phyloP scores from a whole-genome alignment of 2,329 filamentous ascomycete species.

The Fusarium torulosum region DNA sequence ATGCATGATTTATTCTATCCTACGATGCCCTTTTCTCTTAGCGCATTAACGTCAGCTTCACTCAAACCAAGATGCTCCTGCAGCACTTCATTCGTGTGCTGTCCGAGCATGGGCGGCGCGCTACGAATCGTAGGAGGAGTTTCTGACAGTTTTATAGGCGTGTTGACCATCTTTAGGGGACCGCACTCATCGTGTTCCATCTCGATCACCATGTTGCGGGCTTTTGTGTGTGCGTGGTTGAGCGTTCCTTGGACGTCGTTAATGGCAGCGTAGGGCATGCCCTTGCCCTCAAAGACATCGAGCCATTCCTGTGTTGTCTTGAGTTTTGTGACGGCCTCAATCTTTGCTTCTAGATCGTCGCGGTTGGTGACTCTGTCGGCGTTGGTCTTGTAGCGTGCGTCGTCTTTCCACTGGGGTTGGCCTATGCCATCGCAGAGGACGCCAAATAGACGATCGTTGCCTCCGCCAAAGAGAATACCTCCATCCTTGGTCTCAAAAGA shows the following conservation, averaged over 20 bases:
- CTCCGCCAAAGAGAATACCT: slow-evolving; percentile 77
- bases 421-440: slow-evolving; percentile 72
- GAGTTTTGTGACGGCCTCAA: slow-evolving; percentile 79
- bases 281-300: slow-evolving; percentile 85
- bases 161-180: slow-evolving; percentile 89
- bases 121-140: slow-evolving; percentile 80
- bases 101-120: slow-evolving; percentile 85
- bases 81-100: slow-evolving; percentile 87
- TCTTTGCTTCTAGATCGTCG: slow-evolving; percentile 79
- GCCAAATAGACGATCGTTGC: slow-evolving; percentile 78
- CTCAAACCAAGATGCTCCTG: slow-evolving; percentile 71
- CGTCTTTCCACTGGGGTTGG: slow-evolving; percentile 69
- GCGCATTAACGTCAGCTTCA: slow-evolving; percentile 67
- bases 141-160: slow-evolving; percentile 93
- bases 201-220: slow-evolving; percentile 90
- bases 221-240: slow-evolving; percentile 85
- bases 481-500: slow-evolving; percentile 82
- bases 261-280: slow-evolving; percentile 92
- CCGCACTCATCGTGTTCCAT: slow-evolving; percentile 87
- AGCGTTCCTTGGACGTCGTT: slow-evolving; percentile 91
- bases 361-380: slow-evolving; percentile 76
- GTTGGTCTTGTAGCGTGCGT: slow-evolving; percentile 72
- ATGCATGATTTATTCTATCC: slow-evolving; percentile 41
- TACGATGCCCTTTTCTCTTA: slow-evolving; percentile 77
- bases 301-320: slow-evolving; percentile 93